A percentile compares a stretch with the other conserved stretches of the same genome.
Conservation (phyloP, 23 red algal species). For the Gracilaria vermiculophylla region DNA sequence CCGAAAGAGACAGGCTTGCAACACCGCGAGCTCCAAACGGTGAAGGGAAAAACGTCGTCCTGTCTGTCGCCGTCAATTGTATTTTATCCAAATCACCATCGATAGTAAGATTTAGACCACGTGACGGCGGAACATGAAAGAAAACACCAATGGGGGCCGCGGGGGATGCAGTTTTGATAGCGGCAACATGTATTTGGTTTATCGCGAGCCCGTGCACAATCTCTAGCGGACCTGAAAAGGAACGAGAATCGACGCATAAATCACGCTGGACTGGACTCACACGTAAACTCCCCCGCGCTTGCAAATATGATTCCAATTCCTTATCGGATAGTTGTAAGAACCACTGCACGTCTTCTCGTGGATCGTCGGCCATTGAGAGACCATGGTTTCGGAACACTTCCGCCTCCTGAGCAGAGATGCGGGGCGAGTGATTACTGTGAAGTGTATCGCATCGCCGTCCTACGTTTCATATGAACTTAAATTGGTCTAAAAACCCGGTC, state of each 20-base stretch:
- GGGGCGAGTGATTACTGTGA: too few relatives aligned
- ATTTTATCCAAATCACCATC: background rate
- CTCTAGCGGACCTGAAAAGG: background rate
- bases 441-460: too few relatives aligned
- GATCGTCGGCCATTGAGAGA: background rate
- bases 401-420: too few relatives aligned
- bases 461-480: too few relatives aligned
- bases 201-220: background rate
- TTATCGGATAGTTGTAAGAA: background rate
- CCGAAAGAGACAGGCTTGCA: background rate
- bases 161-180: background rate
- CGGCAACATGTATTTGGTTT: background rate
- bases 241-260: background rate
- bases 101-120: background rate
- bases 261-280: constrained; percentile 3
- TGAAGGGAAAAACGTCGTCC: background rate
- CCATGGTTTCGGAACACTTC: too few relatives aligned
- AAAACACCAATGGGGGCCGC: background rate
- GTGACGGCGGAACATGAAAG: background rate
- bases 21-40: background rate
- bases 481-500: too few relatives aligned
- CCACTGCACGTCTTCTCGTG: background rate
- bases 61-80: background rate
- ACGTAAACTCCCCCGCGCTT: background rate
- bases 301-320: background rate